These are phyloP conservation scores for Amauroascus niger DNA, from an alignment of 2,329 filamentous ascomycete genomes.

Conservation along the genomic window DNA sequence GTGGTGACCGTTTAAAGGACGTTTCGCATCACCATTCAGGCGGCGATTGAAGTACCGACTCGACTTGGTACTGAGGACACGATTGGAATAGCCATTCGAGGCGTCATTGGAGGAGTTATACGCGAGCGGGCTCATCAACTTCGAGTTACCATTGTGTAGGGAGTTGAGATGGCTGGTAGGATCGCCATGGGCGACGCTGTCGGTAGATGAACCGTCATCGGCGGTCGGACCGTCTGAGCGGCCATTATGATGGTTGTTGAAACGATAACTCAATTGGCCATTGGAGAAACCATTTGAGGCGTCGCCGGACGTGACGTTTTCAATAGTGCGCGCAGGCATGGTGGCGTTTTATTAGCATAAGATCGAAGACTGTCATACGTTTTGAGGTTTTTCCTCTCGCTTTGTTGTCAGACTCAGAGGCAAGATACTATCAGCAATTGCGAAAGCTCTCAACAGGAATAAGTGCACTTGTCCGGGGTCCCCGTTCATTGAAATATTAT, in stretches of 20 bases:
- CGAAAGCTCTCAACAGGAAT: too few species aligned
- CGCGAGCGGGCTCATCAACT: background rate
- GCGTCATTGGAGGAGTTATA: background rate
- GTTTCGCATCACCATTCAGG: background rate
- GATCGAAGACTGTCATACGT: background rate
- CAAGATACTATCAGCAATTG: too few species aligned
- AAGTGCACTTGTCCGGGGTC: too few species aligned
- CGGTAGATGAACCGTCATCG: too few species aligned
- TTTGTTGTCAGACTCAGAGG: background rate
- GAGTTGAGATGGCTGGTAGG: background rate
- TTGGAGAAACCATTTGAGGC: background rate
- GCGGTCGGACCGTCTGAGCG: too few species aligned
- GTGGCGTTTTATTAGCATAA: background rate
- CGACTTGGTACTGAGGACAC: conserved; percentile 1
- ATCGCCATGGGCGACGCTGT: background rate
- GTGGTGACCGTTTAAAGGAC: background rate
- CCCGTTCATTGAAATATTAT: too few species aligned
- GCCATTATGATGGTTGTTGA: background rate
- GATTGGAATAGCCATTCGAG: background rate
- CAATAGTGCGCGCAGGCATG: conserved; percentile 1
- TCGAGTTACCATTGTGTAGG: background rate
- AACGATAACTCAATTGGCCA: background rate
- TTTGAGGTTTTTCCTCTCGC: too few species aligned
- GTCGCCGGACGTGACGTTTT: background rate
- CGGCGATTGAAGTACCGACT: conserved; percentile 6